Percentiles rank a stretch among this genome's conserved stretches.
Conservation (phyloP, 2,329 filamentous ascomycete species). For the Passalora sequoiae region DNA sequence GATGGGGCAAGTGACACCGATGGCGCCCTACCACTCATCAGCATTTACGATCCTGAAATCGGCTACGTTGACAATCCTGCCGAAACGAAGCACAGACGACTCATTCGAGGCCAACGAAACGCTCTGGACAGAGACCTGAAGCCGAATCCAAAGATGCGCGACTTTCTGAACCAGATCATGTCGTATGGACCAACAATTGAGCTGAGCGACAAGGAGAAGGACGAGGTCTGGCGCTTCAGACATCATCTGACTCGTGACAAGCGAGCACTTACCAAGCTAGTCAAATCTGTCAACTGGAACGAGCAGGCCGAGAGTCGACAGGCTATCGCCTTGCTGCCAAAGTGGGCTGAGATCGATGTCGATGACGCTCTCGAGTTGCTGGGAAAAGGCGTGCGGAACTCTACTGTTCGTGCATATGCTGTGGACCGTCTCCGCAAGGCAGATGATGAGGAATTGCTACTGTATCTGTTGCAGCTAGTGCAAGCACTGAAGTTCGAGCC, state of each 20-base stretch:
- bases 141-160: constrained; percentile 89
- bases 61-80: constrained; percentile 86
- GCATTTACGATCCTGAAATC: constrained; percentile 90
- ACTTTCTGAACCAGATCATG: constrained; percentile 86
- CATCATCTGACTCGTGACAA: constrained; percentile 94
- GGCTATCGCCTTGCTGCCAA: constrained; percentile 80
- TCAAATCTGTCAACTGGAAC: constrained; percentile 94
- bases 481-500: constrained; percentile 94
- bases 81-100: constrained; percentile 85
- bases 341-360: constrained; percentile 95
- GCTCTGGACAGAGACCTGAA: constrained; percentile 92
- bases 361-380: constrained; percentile 93
- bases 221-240: constrained; percentile 94
- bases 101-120: constrained; percentile 87
- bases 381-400: constrained; percentile 85
- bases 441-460: constrained; percentile 81
- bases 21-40: constrained; percentile 62
- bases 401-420: constrained; percentile 83
- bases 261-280: constrained; percentile 80
- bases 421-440: constrained; percentile 88
- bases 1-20: constrained; percentile 49
- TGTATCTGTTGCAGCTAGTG: constrained; percentile 90
- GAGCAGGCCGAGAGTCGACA: constrained; percentile 80
- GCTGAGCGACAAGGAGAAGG: constrained; percentile 84
- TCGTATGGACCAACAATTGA: constrained; percentile 88